Percentiles rank a stretch among this genome's conserved stretches.
Conservation (phyloP, 2,329 filamentous ascomycete species). For the Alternaria arborescens region DNA sequence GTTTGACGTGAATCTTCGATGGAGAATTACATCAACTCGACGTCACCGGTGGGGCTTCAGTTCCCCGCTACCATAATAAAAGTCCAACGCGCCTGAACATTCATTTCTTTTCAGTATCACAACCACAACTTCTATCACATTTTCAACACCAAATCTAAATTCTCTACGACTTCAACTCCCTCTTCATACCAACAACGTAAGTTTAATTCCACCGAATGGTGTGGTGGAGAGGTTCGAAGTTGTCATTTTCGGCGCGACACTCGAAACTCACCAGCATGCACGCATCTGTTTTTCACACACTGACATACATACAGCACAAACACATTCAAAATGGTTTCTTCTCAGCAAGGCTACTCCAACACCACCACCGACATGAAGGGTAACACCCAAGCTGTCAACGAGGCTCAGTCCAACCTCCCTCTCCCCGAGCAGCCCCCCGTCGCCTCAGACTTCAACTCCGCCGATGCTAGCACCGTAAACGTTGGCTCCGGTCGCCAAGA, state of each 20-base stretch:
- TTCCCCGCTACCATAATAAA: slow-evolving; percentile 21
- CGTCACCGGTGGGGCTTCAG: slow-evolving; percentile 28
- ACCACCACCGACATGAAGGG: slow-evolving; percentile 38
- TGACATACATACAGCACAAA: slow-evolving; percentile 6
- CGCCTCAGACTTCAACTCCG: slow-evolving; percentile 81
- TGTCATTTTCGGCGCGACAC: not conserved
- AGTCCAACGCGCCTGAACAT: slow-evolving; percentile 11
- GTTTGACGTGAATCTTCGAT: slow-evolving; percentile 17
- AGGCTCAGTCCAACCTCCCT: slow-evolving; percentile 76
- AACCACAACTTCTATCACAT: slow-evolving; percentile 11
- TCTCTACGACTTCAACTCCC: not conserved
- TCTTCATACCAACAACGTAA: slow-evolving; percentile 19
- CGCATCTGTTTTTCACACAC: not conserved
- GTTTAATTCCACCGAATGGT: slow-evolving; percentile 4
- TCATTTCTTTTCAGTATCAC: slow-evolving; percentile 9
- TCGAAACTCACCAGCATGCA: not conserved
- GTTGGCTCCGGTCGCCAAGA: slow-evolving; percentile 69
- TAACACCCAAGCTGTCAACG: slow-evolving; percentile 66
- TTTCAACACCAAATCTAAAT: not conserved
- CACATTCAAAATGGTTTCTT: slow-evolving; percentile 34
- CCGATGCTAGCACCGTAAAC: slow-evolving; percentile 73
- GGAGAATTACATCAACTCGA: slow-evolving; percentile 20
- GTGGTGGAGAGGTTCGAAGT: not conserved
- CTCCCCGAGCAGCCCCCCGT: slow-evolving; percentile 79
- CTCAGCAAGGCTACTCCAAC: slow-evolving; percentile 34